Conservation (phyloP, 2,329 filamentous ascomycete species). For the Aspergillus nomiae region DNA sequence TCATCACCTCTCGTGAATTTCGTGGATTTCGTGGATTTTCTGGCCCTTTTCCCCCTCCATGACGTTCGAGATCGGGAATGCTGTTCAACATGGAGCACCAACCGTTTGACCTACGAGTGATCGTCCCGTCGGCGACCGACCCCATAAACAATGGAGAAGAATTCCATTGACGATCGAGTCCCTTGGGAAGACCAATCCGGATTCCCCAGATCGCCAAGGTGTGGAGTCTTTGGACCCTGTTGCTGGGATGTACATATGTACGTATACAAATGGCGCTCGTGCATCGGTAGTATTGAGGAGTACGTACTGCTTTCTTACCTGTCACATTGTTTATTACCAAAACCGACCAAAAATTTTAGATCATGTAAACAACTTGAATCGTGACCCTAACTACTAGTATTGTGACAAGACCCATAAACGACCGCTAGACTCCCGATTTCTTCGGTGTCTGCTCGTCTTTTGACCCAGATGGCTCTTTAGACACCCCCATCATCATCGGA, state of each 20-base stretch:
- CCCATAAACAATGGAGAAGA: not conserved
- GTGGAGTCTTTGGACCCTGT: not conserved
- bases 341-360: not conserved
- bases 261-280: not conserved
- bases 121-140: not conserved
- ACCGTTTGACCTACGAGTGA: not conserved
- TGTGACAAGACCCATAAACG: no score
- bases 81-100: not conserved
- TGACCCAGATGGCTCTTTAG: slow-evolving; percentile 15
- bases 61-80: not conserved
- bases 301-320: not conserved
- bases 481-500: slow-evolving; percentile 17
- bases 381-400: not conserved
- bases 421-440: not conserved
- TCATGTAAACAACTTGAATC: not conserved
- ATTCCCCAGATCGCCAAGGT: slow-evolving; percentile 1
- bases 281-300: not conserved
- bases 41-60: not conserved
- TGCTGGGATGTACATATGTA: not conserved
- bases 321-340: not conserved
- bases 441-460: slow-evolving; percentile 10
- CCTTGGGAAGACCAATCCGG: not conserved
- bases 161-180: not conserved
- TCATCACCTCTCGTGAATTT: slow-evolving; percentile 6
- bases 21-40: not conserved